A percentile compares a stretch with the other conserved stretches of the same genome.
Evolutionary conservation across 1,139 yeast species (phyloP).

Genomic region (Kurtzmaniella quercitrusa): DNA sequence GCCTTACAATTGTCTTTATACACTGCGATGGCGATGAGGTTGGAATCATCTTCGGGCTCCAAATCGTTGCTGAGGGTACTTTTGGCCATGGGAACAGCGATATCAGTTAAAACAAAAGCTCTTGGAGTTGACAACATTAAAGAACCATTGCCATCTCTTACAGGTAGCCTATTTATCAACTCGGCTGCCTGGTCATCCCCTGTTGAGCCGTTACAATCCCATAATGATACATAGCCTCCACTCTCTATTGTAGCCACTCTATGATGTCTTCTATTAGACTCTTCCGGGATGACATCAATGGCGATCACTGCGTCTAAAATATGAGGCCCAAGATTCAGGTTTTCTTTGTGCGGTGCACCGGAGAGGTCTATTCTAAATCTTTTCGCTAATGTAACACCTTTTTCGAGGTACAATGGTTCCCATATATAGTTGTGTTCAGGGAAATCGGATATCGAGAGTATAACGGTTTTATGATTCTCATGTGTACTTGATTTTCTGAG

Average conservation of each 20-base stretch:
- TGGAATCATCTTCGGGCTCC: constrained; percentile 11
- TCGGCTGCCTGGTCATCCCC: constrained; percentile 27
- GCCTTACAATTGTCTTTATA: constrained; percentile 15
- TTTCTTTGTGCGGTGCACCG: constrained; percentile 7
- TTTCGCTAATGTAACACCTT: constrained; percentile 21
- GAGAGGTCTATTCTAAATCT: constrained; percentile 28
- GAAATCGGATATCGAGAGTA: constrained; percentile 40
- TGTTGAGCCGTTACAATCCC: constrained; percentile 52
- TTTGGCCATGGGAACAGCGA: neutral
- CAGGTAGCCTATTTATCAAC: constrained; percentile 16
- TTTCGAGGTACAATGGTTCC: constrained; percentile 41
- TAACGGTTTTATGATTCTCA: constrained; percentile 19
- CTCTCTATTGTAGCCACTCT: constrained; percentile 48
- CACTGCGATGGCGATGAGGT: constrained; percentile 24
- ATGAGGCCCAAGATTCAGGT: constrained; percentile 1
- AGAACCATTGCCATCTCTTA: constrained; percentile 9
- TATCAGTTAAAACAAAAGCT: constrained; percentile 23
- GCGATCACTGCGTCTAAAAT: constrained; percentile 32
- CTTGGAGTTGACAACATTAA: constrained; percentile 16
- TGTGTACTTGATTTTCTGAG: constrained; percentile 52
- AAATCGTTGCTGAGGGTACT: constrained; percentile 13
- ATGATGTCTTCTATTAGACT: constrained; percentile 23
- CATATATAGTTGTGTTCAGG: constrained; percentile 61
- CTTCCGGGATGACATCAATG: constrained; percentile 25
- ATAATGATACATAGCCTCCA: constrained; percentile 53